Evolutionary conservation across 306 rosid genomes (phyloP).

Genomic region (Styphnolobium japonicum): DNA sequence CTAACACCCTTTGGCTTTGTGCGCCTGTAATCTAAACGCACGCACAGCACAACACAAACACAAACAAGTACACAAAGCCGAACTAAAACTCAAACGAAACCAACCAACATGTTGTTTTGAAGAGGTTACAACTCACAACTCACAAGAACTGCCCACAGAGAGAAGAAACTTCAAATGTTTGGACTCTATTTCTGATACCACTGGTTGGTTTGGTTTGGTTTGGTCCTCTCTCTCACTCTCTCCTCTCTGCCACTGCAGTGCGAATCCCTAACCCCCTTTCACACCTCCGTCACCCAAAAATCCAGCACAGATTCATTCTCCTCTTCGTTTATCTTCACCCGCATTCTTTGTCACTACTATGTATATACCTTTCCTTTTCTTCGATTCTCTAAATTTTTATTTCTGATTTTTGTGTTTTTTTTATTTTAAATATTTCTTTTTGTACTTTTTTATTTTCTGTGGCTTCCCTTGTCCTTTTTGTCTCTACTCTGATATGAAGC

Average conservation of each 20-base stretch:
- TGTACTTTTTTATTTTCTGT: background rate
- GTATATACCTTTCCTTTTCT: background rate
- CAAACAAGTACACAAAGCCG: too few species aligned
- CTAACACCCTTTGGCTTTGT: too few species aligned
- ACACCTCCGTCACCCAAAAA: background rate
- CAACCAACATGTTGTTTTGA: too few species aligned
- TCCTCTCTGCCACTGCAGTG: background rate
- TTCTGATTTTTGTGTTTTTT: background rate
- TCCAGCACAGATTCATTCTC: background rate
- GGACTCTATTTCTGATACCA: background rate
- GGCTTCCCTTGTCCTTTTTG: background rate
- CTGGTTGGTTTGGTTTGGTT: background rate
- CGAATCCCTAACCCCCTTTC: background rate
- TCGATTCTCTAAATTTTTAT: background rate
- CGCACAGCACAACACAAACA: too few species aligned
- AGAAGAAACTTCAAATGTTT: background rate
- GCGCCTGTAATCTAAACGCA: too few species aligned
- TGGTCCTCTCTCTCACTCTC: background rate
- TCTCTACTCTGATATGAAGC: background rate
- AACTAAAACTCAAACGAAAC: too few species aligned
- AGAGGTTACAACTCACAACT: too few species aligned
- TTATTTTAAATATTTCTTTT: background rate
- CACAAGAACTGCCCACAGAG: background rate
- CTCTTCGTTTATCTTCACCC: slow-evolving; percentile 9
- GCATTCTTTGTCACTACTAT: slow-evolving; percentile 30